phyloP scores from a whole-genome alignment of 2,329 filamentous ascomycete genomes.

The Neonectria magnoliae region DNA sequence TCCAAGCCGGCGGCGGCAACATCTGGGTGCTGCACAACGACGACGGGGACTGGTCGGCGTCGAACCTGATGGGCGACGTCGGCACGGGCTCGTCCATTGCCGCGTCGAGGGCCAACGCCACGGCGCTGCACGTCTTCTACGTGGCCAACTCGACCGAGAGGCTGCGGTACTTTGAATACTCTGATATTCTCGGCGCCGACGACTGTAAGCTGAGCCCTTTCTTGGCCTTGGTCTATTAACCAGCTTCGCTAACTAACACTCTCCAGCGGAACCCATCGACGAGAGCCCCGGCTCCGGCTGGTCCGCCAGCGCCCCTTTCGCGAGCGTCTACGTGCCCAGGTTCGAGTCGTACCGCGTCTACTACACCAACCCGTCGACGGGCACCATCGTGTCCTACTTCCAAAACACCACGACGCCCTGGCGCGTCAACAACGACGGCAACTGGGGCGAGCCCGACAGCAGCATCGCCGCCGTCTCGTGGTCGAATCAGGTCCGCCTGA shows the following conservation, averaged over 20 bases:
- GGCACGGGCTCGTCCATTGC: conserved; percentile 25
- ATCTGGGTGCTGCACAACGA: conserved; percentile 26
- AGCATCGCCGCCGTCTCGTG: conserved; percentile 30
- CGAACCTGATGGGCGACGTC: conserved; percentile 13
- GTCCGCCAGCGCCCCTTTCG: conserved; percentile 16
- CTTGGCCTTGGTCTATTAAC: background rate
- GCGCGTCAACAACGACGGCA: conserved; percentile 4
- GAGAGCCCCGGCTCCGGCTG: conserved; percentile 24
- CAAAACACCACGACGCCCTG: conserved; percentile 7
- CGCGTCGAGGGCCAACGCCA: conserved; percentile 16
- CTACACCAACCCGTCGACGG: conserved; percentile 27
- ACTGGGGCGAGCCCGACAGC: conserved; percentile 26
- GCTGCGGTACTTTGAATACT: conserved; percentile 21
- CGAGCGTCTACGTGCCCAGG: conserved; percentile 23
- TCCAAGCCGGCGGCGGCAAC: conserved; percentile 26
- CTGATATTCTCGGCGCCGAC: conserved; percentile 11
- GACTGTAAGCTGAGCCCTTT: conserved; percentile 3
- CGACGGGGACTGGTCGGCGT: conserved; percentile 18
- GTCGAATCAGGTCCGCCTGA: conserved; percentile 26
- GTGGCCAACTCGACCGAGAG: conserved; percentile 22
- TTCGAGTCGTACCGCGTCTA: conserved; percentile 27
- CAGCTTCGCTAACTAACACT: background rate
- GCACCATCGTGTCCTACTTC: conserved; percentile 26
- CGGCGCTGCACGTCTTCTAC: conserved; percentile 26
- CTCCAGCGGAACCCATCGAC: conserved; percentile 18